Percentiles rank a stretch among this genome's conserved stretches.
Conservation (phyloP, 192 early-diverging fungal genomes). For the Chytriomyces hyalinus region DNA sequence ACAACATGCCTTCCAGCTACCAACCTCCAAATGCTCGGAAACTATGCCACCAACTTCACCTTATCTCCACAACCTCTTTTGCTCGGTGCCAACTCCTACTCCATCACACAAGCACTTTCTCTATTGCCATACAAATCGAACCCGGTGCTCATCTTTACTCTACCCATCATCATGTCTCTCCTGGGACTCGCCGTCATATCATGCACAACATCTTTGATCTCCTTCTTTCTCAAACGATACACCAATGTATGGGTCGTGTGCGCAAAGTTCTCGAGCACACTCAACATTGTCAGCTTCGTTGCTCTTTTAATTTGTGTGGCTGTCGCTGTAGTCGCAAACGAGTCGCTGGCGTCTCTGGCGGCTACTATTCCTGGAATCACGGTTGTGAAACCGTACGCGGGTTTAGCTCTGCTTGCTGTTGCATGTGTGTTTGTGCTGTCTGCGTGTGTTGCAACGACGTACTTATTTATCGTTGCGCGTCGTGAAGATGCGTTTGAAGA, state of each 20-base stretch:
- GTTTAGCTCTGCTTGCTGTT: neutral
- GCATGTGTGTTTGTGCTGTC: neutral
- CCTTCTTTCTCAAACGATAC: neutral
- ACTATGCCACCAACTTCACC: slow-evolving; percentile 14
- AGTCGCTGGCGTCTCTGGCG: neutral
- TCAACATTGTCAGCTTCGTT: neutral
- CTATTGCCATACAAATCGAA: slow-evolving; percentile 30
- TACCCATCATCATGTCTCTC: slow-evolving; percentile 8
- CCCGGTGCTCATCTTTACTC: slow-evolving; percentile 27
- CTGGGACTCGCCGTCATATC: slow-evolving; percentile 10
- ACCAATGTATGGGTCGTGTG: slow-evolving; percentile 16
- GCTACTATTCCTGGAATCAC: neutral
- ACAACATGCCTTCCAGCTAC: slow-evolving; percentile 21
- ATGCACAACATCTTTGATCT: neutral
- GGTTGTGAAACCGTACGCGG: neutral
- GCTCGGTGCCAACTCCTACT: neutral
- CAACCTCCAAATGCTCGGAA: slow-evolving; percentile 5
- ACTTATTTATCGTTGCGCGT: neutral
- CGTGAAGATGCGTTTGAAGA: neutral
- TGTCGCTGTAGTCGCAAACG: neutral
- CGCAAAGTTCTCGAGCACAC: slow-evolving; percentile 12
- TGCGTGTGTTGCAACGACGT: neutral
- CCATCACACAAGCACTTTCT: slow-evolving; percentile 11
- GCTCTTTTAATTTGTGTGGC: neutral
- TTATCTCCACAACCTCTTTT: slow-evolving; percentile 3